Evolutionary conservation across 306 rosid genomes (phyloP).

Genomic region (Castanospermum australe): DNA sequence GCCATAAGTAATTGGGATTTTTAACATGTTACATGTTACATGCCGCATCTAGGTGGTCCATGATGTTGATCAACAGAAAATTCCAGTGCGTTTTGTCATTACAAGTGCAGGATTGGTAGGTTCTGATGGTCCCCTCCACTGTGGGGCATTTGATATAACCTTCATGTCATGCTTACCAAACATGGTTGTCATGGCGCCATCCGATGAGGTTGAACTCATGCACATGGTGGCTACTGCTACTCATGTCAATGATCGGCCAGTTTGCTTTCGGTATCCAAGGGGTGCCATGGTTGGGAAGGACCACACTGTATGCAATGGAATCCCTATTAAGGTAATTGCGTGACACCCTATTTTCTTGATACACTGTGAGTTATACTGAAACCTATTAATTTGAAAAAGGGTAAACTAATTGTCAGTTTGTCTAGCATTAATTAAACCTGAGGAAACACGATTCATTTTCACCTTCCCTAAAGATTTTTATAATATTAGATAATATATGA

Average conservation of each 20-base stretch:
- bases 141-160: slow-evolving; percentile 90
- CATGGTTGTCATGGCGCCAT: slow-evolving; percentile 96
- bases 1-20: neutral
- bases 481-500: neutral
- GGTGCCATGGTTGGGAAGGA: slow-evolving; percentile 56
- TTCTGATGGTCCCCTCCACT: slow-evolving; percentile 81
- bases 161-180: slow-evolving; percentile 95
- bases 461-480: neutral
- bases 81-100: slow-evolving; percentile 90
- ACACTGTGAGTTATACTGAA: neutral
- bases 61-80: slow-evolving; percentile 82
- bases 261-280: slow-evolving; percentile 93
- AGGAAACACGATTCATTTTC: neutral
- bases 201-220: slow-evolving; percentile 77
- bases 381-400: slow-evolving; percentile 8
- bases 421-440: neutral
- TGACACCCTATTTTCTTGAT: slow-evolving; percentile 16
- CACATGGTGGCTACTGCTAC: slow-evolving; percentile 93
- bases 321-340: slow-evolving; percentile 72
- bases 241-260: slow-evolving; percentile 60
- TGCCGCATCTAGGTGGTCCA: slow-evolving; percentile 65
- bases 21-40: slow-evolving; percentile 14
- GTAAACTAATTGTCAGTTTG: slow-evolving; percentile 11
- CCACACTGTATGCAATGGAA: slow-evolving; percentile 40
- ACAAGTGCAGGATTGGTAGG: slow-evolving; percentile 93